Percentiles rank a stretch among this genome's conserved stretches.
Evolutionary conservation across 306 rosid species (phyloP).

Genomic region (Rubus idaeus): DNA sequence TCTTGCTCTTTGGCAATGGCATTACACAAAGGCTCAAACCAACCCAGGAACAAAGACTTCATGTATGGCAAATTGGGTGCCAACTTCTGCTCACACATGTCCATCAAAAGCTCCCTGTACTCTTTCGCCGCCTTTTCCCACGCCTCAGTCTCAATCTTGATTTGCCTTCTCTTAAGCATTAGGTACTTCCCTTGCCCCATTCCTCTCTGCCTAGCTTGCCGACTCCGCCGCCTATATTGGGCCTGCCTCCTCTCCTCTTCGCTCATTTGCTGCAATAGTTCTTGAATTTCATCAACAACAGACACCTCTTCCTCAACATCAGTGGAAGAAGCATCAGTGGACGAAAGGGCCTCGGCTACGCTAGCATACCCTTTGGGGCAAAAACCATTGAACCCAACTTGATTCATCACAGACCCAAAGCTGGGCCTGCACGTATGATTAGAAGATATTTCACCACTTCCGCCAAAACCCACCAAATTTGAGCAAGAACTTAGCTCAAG

Average conservation of each 20-base stretch:
- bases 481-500: conserved; percentile 28
- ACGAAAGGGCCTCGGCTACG: conserved; percentile 70
- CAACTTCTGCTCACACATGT: conserved; percentile 86
- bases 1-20: conserved; percentile 76
- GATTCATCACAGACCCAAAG: conserved; percentile 29
- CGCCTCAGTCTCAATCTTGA: conserved; percentile 75
- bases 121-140: conserved; percentile 84
- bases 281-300: conserved; percentile 47
- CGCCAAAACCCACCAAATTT: conserved; percentile 17
- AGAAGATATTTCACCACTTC: neutral
- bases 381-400: conserved; percentile 24
- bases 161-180: conserved; percentile 66
- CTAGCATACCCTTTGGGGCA: conserved; percentile 51
- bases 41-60: conserved; percentile 89
- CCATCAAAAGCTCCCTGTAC: conserved; percentile 80
- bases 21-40: conserved; percentile 82
- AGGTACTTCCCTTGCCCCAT: conserved; percentile 43
- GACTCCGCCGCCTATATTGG: conserved; percentile 23
- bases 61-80: conserved; percentile 90
- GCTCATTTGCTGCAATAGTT: conserved; percentile 48
- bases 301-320: conserved; percentile 64
- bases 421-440: conserved; percentile 14
- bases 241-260: conserved; percentile 47
- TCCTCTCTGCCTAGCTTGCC: conserved; percentile 29
- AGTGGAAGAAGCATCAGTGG: conserved; percentile 58